Evolutionary conservation across 345 rosid species (phyloP), one percentile per base, ranked within the genome.

Genomic region (Mallotus nudiflorus): DNA sequence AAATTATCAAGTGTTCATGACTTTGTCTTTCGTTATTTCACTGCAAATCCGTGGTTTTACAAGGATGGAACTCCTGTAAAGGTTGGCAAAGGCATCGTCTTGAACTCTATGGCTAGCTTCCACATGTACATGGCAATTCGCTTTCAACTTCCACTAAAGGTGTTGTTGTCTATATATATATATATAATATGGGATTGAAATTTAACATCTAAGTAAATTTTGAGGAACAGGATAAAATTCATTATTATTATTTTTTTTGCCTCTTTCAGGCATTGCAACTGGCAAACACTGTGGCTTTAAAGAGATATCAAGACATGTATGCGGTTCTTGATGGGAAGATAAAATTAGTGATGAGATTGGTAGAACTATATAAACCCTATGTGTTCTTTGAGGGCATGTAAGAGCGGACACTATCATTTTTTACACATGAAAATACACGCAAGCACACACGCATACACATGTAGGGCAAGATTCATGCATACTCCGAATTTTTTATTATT

Each of bases 361-460:
- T 52, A 12, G 73, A 84, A 5, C 81, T 82, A 19, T 84, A 79
- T 57, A 59, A 58, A 53, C 84, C 88, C 0, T 84, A 77, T 33
- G 19, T 77, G 49, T 80, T 84, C 57, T 78, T 78, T n/a, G 15
- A 65, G 15, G 75, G 75, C 65, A 54, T 15, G 77, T 78, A 66
- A 19, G 31, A 33, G 15, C 25, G 25, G 25, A 56, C 27, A 7
- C 25, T 18, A 19, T 1, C 10, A 24, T 45, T 29, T 25, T 7
- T 25, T 13, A 12, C n/a, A 4, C 5, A 0, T 14, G 3, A 20
- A 1, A n/a, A 8, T 18, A 15, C 40, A 1, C 11, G n/a, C n/a
- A n/a, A n/a, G n/a, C n/a, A n/a, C n/a, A n/a, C n/a, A n/a, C n/a
- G n/a, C n/a, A n/a, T n/a, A n/a, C n/a, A n/a, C n/a, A n/a, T n/a